phyloP scores from a whole-genome alignment of 345 rosid species.

The Iberis pinnata region DNA sequence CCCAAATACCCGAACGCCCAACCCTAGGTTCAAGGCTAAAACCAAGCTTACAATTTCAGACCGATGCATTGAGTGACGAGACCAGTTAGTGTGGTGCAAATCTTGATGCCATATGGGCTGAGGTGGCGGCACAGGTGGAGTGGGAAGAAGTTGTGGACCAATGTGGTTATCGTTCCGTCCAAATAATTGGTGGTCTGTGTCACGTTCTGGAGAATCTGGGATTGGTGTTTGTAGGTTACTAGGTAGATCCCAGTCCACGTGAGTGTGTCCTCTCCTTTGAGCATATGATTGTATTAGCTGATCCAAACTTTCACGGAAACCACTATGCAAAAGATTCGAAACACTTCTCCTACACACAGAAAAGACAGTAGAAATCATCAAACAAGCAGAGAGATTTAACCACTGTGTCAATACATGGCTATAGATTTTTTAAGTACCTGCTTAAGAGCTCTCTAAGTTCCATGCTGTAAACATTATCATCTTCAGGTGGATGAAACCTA shows the following conservation, averaged over 20 bases:
- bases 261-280: constrained; percentile 82
- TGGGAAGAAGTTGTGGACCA: constrained; percentile 59
- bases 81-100: constrained; percentile 75
- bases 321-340: constrained; percentile 93
- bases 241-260: constrained; percentile 88
- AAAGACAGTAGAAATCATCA: neutral
- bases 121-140: constrained; percentile 88
- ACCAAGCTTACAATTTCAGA: constrained; percentile 71
- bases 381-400: neutral
- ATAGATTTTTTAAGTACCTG: constrained; percentile 45
- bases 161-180: constrained; percentile 51
- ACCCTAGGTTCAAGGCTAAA: constrained; percentile 4
- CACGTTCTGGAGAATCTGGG: constrained; percentile 53
- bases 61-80: constrained; percentile 83
- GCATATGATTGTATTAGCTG: constrained; percentile 91
- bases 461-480: constrained; percentile 89
- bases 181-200: constrained; percentile 59
- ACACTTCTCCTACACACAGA: constrained; percentile 70
- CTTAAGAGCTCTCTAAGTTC: constrained; percentile 95
- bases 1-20: no score
- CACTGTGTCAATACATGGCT: neutral
- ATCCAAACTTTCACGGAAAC: constrained; percentile 97
- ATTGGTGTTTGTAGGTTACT: constrained; percentile 58
- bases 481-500: constrained; percentile 92
- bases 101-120: constrained; percentile 95